Evolutionary conservation across 2,329 filamentous ascomycete species (phyloP).

Genomic region (Trichoderma sp.): DNA sequence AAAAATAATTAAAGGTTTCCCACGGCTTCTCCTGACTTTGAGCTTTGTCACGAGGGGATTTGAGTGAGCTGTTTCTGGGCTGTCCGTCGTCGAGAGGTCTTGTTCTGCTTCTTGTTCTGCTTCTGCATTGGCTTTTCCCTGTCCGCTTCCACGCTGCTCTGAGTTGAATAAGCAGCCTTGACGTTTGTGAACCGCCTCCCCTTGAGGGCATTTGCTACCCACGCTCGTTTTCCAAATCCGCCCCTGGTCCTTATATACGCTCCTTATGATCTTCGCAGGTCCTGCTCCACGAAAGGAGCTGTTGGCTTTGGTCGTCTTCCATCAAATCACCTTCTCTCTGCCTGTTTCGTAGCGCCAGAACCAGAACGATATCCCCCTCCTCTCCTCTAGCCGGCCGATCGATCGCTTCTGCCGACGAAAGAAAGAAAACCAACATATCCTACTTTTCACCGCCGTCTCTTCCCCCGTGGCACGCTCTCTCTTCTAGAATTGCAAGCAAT

Average conservation of each 20-base stretch:
- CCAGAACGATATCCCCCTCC: neutral
- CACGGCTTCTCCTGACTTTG: conserved; percentile 23
- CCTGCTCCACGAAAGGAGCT: conserved; percentile 26
- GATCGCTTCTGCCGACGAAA: neutral
- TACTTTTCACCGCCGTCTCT: neutral
- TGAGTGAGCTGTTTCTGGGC: conserved; percentile 10
- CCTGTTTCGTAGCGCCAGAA: conserved; percentile 17
- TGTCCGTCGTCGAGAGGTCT: conserved; percentile 3
- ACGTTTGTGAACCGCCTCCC: conserved; percentile 18
- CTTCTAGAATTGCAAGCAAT: conserved; percentile 30
- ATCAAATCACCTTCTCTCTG: neutral
- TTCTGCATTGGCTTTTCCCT: neutral
- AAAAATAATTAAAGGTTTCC: conserved; percentile 27
- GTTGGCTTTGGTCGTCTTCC: neutral
- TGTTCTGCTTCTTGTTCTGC: neutral
- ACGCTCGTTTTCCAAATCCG: conserved; percentile 34
- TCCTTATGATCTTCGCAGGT: conserved; percentile 28
- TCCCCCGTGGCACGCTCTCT: neutral
- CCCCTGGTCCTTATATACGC: conserved; percentile 35
- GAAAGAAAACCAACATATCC: neutral
- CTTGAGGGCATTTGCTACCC: conserved; percentile 32
- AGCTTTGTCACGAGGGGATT: conserved; percentile 20
- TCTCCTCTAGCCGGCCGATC: neutral
- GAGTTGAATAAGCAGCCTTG: neutral
- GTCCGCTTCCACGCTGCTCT: neutral